Percentiles rank a stretch among this genome's conserved stretches.
Evolutionary conservation across 2,329 filamentous ascomycete species (phyloP).

Genomic region (Fusarium poae): DNA sequence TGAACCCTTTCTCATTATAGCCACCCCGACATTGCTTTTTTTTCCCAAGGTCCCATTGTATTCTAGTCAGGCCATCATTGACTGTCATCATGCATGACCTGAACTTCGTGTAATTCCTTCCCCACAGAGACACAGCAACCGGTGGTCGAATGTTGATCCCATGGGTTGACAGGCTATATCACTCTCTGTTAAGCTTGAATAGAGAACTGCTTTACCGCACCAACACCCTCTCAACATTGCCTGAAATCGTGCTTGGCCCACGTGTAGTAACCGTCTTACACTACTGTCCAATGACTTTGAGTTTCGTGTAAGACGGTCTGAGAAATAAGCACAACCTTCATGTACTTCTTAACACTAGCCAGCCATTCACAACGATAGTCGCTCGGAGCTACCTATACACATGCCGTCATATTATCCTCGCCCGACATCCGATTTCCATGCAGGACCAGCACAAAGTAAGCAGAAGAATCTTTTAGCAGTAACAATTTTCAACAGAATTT

Average conservation of each 20-base stretch:
- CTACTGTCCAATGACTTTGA: not conserved
- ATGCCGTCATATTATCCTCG: slow-evolving; percentile 24
- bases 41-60: not conserved
- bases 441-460: slow-evolving; percentile 4
- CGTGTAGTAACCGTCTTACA: slow-evolving; percentile 20
- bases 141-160: not conserved
- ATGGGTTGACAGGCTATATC: not conserved
- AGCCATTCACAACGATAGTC: not conserved
- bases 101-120: slow-evolving; percentile 6
- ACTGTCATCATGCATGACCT: not conserved
- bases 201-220: slow-evolving; percentile 7
- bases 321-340: not conserved
- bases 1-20: not conserved
- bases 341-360: not conserved
- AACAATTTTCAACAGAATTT: slow-evolving; percentile 1
- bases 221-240: slow-evolving; percentile 23
- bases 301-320: slow-evolving; percentile 1
- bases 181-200: not conserved
- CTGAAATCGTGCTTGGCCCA: slow-evolving; percentile 11
- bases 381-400: not conserved
- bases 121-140: not conserved
- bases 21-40: slow-evolving; percentile 9
- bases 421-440: slow-evolving; percentile 23
- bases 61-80: slow-evolving; percentile 16
- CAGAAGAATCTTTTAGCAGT: slow-evolving; percentile 5